These are phyloP conservation scores for Xylaria sp. DNA, from an alignment of 2,329 filamentous ascomycete species.

Conservation along the genomic window DNA sequence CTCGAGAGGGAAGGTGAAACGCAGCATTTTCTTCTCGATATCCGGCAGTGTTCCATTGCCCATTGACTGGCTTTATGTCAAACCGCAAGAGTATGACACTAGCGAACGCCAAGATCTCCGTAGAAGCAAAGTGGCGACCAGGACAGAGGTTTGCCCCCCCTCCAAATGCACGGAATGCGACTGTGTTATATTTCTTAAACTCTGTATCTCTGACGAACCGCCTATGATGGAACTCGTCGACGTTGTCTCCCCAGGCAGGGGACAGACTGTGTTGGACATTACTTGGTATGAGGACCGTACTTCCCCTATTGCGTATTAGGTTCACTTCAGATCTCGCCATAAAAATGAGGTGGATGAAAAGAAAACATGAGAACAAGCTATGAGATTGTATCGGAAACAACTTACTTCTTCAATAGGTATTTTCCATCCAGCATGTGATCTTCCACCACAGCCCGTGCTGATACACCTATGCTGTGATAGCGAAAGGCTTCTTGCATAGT, in stretches of 20 bases:
- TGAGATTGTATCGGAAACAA: too few relatives aligned
- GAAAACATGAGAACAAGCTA: too few relatives aligned
- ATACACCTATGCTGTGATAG: neutral
- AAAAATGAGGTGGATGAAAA: too few relatives aligned
- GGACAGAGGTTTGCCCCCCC: neutral
- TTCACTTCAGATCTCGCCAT: too few relatives aligned
- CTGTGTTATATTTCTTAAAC: neutral
- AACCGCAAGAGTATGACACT: neutral
- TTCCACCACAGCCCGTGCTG: neutral
- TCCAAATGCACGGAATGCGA: neutral
- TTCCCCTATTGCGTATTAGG: too few relatives aligned
- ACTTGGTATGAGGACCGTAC: neutral
- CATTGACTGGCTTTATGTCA: too few relatives aligned
- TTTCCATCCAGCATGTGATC: neutral
- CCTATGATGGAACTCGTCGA: neutral
- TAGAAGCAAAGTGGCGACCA: neutral
- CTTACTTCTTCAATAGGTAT: constrained; percentile 7
- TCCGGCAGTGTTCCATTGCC: too few relatives aligned
- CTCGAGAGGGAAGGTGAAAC: too few relatives aligned
- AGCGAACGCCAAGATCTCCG: neutral
- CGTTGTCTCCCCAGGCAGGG: neutral
- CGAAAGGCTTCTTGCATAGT: neutral
- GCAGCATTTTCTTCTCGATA: too few relatives aligned
- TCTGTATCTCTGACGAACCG: neutral
- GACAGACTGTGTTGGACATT: neutral